Conservation (phyloP, 345 rosid species). For the Toxicodendron radicans region DNA sequence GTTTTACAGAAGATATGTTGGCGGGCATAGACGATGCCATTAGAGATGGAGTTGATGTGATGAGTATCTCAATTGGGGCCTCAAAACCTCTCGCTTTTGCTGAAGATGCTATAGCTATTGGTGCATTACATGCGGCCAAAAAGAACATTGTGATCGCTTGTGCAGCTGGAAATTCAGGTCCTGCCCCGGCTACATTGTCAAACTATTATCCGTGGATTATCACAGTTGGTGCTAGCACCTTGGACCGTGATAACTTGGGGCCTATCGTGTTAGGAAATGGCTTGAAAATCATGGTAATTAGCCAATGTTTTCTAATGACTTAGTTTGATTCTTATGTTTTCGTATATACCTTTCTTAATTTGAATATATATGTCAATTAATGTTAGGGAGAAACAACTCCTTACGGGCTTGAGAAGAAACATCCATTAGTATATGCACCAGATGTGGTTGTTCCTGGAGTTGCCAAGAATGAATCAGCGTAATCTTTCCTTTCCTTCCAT, state of each 20-base stretch:
- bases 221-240: constrained; percentile 76
- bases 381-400: constrained; percentile 67
- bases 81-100: constrained; percentile 6
- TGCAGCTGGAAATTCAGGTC: constrained; percentile 77
- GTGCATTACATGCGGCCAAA: constrained; percentile 62
- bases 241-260: constrained; percentile 58
- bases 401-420: constrained; percentile 33
- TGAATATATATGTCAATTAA: background rate
- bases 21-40: constrained; percentile 87
- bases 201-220: constrained; percentile 80
- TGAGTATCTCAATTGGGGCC: constrained; percentile 71
- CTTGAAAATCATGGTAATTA: constrained; percentile 42
- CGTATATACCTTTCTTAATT: background rate
- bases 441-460: constrained; percentile 50
- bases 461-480: constrained; percentile 45
- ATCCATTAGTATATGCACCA: constrained; percentile 65
- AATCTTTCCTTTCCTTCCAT: constrained; percentile 1
- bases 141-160: constrained; percentile 63
- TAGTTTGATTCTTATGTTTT: too few species aligned
- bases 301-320: background rate
- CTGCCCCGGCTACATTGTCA: constrained; percentile 52
- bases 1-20: constrained; percentile 67
- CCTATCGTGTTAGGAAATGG: constrained; percentile 70
- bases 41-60: constrained; percentile 66
- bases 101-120: constrained; percentile 55